phyloP scores from a whole-genome alignment of 768 basidiomycete genomes.

The Lanmaoa pseudosensibilis region DNA sequence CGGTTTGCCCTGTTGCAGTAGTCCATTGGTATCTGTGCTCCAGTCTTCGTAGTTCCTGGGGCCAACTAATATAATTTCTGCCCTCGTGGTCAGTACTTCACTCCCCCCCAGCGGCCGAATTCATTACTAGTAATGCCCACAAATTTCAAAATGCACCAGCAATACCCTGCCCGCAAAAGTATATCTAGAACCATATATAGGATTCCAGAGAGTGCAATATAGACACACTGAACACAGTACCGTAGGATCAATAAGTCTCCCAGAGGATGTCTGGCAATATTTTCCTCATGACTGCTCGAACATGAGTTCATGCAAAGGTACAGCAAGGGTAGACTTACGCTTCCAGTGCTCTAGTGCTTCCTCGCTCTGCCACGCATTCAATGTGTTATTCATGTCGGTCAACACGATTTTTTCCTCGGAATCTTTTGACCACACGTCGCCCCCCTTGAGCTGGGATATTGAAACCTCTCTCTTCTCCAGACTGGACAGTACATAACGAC shows the following conservation, averaged over 20 bases:
- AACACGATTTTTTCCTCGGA: constrained; percentile 53
- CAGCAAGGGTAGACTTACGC: constrained; percentile 42
- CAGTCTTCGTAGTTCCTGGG: neutral
- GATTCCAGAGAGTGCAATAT: neutral
- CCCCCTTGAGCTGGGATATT: constrained; percentile 40
- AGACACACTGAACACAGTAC: neutral
- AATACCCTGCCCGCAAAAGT: neutral
- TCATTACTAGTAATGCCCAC: neutral
- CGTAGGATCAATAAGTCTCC: constrained; percentile 64
- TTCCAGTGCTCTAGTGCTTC: constrained; percentile 76
- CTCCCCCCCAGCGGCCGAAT: neutral
- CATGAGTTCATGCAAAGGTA: constrained; percentile 5
- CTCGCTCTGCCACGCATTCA: constrained; percentile 64
- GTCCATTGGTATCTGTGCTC: too few relatives aligned
- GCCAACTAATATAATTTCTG: neutral
- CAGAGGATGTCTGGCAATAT: constrained; percentile 71
- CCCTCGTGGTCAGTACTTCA: neutral
- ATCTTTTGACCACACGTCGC: constrained; percentile 14
- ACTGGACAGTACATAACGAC: constrained; percentile 55
- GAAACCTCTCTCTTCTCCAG: constrained; percentile 57
- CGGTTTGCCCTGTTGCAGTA: too few relatives aligned
- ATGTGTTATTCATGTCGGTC: constrained; percentile 59
- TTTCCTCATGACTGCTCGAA: constrained; percentile 66
- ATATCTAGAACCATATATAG: neutral
- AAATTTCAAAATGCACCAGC: neutral